Evolutionary conservation across 352 stramenopile genomes (phyloP).

Genomic region (Pythium scleroteichum): DNA sequence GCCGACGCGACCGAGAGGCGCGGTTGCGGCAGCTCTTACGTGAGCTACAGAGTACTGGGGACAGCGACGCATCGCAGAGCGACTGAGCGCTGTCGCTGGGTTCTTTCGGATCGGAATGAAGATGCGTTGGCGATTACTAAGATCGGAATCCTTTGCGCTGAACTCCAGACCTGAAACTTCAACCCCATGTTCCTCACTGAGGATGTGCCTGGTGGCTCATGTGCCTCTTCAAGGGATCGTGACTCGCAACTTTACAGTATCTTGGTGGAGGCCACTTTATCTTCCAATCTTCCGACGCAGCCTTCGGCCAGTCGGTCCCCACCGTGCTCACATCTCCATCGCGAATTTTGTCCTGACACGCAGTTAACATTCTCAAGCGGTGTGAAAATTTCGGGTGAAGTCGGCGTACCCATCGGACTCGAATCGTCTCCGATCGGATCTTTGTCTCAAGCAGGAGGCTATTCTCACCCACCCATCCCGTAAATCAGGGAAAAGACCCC

Average conservation of each 20-base stretch:
- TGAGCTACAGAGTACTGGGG: constrained; percentile 32
- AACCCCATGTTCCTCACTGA: not conserved
- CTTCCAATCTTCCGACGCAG: too few relatives aligned
- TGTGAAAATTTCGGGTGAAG: constrained; percentile 5
- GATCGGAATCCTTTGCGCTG: not conserved
- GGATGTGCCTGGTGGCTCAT: too few relatives aligned
- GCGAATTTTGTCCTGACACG: not conserved
- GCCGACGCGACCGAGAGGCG: constrained; percentile 28
- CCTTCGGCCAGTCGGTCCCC: not conserved
- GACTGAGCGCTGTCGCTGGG: not conserved
- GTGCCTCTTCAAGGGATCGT: too few relatives aligned
- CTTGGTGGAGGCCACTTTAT: too few relatives aligned
- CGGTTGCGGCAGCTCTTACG: constrained; percentile 42
- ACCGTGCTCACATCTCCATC: not conserved
- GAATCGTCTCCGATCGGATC: constrained; percentile 9
- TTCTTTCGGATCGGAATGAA: not conserved
- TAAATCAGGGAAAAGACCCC: constrained; percentile 6
- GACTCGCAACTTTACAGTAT: too few relatives aligned
- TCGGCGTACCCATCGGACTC: not conserved
- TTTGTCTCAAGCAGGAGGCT: not conserved
- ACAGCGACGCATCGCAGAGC: not conserved
- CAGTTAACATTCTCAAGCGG: constrained; percentile 11
- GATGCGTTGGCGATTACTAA: not conserved
- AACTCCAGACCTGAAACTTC: not conserved
- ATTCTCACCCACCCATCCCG: not conserved